phyloP scores from a whole-genome alignment of 2,329 filamentous ascomycete genomes.

The Claviceps africana region DNA sequence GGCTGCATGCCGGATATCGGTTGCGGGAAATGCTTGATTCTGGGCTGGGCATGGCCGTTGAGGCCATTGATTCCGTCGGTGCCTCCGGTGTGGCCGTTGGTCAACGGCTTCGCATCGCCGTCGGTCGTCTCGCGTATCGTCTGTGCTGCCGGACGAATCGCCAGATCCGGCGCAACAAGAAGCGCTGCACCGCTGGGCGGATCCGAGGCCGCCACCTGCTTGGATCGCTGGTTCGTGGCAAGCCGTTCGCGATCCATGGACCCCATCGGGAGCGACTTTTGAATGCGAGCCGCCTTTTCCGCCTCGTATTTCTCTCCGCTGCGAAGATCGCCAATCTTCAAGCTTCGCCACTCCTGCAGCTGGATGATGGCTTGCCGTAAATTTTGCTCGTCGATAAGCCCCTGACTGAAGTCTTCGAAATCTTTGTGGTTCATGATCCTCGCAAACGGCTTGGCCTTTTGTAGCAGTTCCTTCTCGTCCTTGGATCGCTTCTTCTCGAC shows the following conservation, averaged over 20 bases:
- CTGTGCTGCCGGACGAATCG: constrained; percentile 37
- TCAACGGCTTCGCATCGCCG: constrained; percentile 37
- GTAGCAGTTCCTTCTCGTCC: constrained; percentile 80
- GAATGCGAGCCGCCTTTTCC: constrained; percentile 66
- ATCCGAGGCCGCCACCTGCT: constrained; percentile 53
- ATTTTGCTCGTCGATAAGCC: constrained; percentile 81
- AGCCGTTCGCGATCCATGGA: constrained; percentile 72
- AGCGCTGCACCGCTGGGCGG: constrained; percentile 61
- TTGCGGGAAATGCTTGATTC: constrained; percentile 38
- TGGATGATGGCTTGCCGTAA: constrained; percentile 79
- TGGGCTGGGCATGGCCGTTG: constrained; percentile 22
- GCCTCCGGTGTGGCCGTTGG: constrained; percentile 40
- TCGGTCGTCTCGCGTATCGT: constrained; percentile 26
- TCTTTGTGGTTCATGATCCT: constrained; percentile 92
- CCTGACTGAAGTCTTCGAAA: constrained; percentile 73
- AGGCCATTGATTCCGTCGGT: not conserved
- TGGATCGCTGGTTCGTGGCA: constrained; percentile 55
- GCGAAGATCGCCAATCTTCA: constrained; percentile 71
- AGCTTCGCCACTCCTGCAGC: constrained; percentile 82
- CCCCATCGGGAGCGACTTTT: constrained; percentile 57
- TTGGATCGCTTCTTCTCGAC: constrained; percentile 91
- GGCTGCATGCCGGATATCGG: constrained; percentile 48
- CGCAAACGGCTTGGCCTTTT: constrained; percentile 90
- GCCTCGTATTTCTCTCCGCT: constrained; percentile 84
- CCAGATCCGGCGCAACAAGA: constrained; percentile 66